Base-by-base conservation (phyloP, 345 rosid genomes). In the Jatropha curcas region DNA sequence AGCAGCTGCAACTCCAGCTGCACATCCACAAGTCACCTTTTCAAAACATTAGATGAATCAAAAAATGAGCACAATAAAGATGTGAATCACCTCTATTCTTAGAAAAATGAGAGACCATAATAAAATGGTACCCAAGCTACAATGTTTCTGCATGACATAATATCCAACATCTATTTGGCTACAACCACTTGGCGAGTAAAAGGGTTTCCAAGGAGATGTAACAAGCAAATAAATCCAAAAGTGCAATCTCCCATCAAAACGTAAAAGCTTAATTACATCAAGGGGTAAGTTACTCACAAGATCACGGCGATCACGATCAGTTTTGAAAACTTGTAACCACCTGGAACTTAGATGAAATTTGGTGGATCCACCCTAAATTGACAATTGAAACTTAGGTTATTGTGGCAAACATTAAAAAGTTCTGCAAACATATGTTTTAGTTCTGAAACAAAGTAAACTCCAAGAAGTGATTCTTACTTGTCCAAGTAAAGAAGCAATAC, bases 21-120 rank as follows among this genome's bases (percentile, higher is more conserved):
- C 98, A 89, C 98, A 92, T 48, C 99, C 99, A 85, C 99, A 95
- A 52, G 99, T 92, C 72, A 95, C 99, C 99, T 95, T 85, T 85
- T 79, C 84, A 83, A 80, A 82, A 82, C 70, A 86, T 86, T 57
- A 82, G 25, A 81, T 48, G 77, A 71, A 48, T 50, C 52, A 57
- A 80, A 82, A 37, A 66, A 74, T 67, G 61, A 73, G 79, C 41
- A 65, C 46, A 69, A 39, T 57, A 64, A 37, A 51, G 61, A 76
- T 60, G 73, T 41, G n/a, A 17, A 60, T 20, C 60, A 81, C 56
- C 76, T 67, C 76, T 70, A 62, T 55, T 55, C 25, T 28, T 60
- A 33, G 62, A 43, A 50, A 62, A 73, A 55, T 14, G 7, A 41
- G 4, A 57, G 33, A 67, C 1, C 5, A 55, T 27, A n/a, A 22